Conservation (phyloP, 1,284 basidiomycete genomes). For the Puccinia brachypodii region DNA sequence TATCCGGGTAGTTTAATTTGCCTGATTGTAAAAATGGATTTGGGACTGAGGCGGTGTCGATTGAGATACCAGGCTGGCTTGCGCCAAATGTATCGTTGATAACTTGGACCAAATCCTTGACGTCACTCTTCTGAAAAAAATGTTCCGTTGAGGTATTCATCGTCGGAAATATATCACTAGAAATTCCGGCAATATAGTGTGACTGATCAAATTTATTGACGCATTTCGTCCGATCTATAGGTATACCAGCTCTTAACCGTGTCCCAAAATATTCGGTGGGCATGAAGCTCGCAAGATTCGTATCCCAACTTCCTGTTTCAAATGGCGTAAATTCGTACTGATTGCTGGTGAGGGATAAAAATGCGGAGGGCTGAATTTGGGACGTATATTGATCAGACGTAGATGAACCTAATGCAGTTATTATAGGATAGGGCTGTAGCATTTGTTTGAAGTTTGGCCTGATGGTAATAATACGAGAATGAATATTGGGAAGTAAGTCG, state of each 20-base stretch:
- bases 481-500: background rate
- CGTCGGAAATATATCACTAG: constrained; percentile 34
- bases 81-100: constrained; percentile 22
- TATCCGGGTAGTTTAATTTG: constrained; percentile 7
- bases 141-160: constrained; percentile 8
- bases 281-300: constrained; percentile 37
- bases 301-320: constrained; percentile 41
- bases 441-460: constrained; percentile 30
- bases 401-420: constrained; percentile 7
- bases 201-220: constrained; percentile 41
- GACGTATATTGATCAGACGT: background rate
- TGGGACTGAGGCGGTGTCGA: constrained; percentile 43
- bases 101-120: background rate
- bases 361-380: constrained; percentile 8
- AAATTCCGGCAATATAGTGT: constrained; percentile 31
- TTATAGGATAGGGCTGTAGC: constrained; percentile 43
- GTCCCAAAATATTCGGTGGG: constrained; percentile 43
- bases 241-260: constrained; percentile 9
- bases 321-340: constrained; percentile 41
- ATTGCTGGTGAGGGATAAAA: constrained; percentile 15
- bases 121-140: constrained; percentile 12
- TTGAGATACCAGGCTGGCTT: constrained; percentile 19
- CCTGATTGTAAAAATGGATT: constrained; percentile 43
- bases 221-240: constrained; percentile 12
- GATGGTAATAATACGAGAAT: background rate